Evolutionary conservation across 768 basidiomycete genomes (phyloP).

Genomic region (Lactarius indigo): DNA sequence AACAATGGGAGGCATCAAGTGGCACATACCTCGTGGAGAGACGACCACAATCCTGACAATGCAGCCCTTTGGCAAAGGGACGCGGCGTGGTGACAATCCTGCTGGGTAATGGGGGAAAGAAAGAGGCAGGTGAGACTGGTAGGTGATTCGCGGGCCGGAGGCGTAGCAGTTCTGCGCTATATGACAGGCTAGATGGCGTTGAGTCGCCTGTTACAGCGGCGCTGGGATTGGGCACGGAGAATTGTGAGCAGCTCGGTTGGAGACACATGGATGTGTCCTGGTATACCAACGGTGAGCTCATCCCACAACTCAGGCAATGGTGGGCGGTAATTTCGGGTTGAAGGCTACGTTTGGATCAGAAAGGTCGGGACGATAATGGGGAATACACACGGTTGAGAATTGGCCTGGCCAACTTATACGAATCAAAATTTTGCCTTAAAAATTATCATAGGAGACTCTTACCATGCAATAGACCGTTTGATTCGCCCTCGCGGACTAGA

Average conservation of each 20-base stretch:
- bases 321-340: background rate
- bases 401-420: background rate
- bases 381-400: constrained; percentile 1
- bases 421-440: background rate
- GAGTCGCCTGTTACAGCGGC: constrained; percentile 32
- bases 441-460: background rate
- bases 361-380: background rate
- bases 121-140: constrained; percentile 33
- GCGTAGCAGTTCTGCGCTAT: constrained; percentile 28
- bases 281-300: constrained; percentile 52
- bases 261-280: constrained; percentile 59
- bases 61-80: constrained; percentile 61
- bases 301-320: constrained; percentile 43
- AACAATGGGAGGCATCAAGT: background rate
- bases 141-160: constrained; percentile 16
- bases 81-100: constrained; percentile 44
- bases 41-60: constrained; percentile 66
- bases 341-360: constrained; percentile 8
- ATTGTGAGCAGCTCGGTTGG: constrained; percentile 50
- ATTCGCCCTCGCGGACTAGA: background rate
- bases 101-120: constrained; percentile 35
- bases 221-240: constrained; percentile 43
- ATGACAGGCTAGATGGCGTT: constrained; percentile 41
- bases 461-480: background rate
- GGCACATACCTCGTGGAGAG: constrained; percentile 63